phyloP scores from a whole-genome alignment of 805 yeast species.

The Nakazawaea anatomiae region DNA sequence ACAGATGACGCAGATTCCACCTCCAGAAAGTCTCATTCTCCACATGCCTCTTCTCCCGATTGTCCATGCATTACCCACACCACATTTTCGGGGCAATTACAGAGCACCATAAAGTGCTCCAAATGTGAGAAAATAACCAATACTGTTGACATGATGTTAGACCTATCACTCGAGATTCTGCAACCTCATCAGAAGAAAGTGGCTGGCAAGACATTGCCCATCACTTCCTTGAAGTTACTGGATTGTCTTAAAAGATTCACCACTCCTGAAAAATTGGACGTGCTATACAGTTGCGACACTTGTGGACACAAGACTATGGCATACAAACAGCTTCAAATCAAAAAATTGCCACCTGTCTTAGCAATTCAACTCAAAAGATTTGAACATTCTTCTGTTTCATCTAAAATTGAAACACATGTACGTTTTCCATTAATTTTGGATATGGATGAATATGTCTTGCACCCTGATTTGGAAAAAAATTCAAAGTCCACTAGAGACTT shows the following conservation, averaged over 20 bases:
- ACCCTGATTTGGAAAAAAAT: slow-evolving; percentile 11
- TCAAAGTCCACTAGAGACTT: slow-evolving; percentile 23
- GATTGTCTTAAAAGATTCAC: slow-evolving; percentile 78
- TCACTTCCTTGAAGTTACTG: slow-evolving; percentile 27
- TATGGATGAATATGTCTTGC: slow-evolving; percentile 50
- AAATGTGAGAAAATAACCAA: slow-evolving; percentile 58
- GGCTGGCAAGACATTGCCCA: slow-evolving; percentile 11
- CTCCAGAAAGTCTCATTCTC: slow-evolving; percentile 1
- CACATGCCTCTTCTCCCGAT: slow-evolving; percentile 9
- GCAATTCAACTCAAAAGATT: slow-evolving; percentile 82
- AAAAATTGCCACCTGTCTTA: slow-evolving; percentile 68
- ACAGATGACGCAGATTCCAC: not conserved
- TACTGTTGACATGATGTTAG: slow-evolving; percentile 86
- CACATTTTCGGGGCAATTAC: slow-evolving; percentile 77
- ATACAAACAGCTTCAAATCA: slow-evolving; percentile 63
- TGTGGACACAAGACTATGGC: slow-evolving; percentile 65
- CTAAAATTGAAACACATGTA: slow-evolving; percentile 74
- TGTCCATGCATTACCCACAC: slow-evolving; percentile 83
- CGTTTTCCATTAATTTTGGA: slow-evolving; percentile 69
- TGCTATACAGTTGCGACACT: slow-evolving; percentile 59
- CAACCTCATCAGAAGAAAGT: slow-evolving; percentile 24
- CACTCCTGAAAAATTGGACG: slow-evolving; percentile 68
- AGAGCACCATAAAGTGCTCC: slow-evolving; percentile 72
- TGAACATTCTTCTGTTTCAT: slow-evolving; percentile 51
- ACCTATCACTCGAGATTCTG: slow-evolving; percentile 70